Evolutionary conservation across 1,284 basidiomycete genomes (phyloP).

Genomic region (Leccinum angustisporum): DNA sequence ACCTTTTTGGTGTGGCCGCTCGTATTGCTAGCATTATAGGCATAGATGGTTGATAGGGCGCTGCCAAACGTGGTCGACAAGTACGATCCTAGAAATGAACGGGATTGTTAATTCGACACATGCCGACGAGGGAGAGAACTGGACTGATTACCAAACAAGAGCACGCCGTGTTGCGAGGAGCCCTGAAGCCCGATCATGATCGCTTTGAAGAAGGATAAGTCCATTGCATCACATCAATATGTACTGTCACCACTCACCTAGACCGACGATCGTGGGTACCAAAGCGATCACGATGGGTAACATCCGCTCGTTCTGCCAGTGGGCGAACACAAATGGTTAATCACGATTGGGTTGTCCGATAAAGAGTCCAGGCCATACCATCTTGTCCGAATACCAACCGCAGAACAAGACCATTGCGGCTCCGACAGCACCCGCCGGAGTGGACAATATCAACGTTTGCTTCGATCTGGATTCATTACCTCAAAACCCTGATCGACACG

Average conservation of each 20-base stretch:
- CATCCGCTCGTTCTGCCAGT: constrained; percentile 68
- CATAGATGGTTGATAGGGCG: constrained; percentile 60
- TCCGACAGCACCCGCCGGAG: constrained; percentile 54
- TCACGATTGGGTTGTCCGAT: background rate
- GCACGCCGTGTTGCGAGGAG: constrained; percentile 48
- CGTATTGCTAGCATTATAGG: constrained; percentile 67
- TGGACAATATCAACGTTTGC: constrained; percentile 61
- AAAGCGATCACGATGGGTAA: constrained; percentile 60
- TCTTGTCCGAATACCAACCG: constrained; percentile 66
- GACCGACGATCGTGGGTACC: constrained; percentile 61
- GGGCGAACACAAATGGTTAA: background rate
- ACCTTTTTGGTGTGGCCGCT: constrained; percentile 69
- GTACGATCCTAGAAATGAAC: constrained; percentile 43
- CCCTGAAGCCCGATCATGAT: constrained; percentile 60
- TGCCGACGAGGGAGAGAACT: background rate
- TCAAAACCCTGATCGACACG: background rate
- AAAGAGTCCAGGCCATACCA: constrained; percentile 34
- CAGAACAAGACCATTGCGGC: constrained; percentile 50
- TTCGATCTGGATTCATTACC: constrained; percentile 42
- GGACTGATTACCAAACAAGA: constrained; percentile 52
- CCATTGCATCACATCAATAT: background rate
- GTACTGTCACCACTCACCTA: constrained; percentile 35
- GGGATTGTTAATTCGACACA: background rate
- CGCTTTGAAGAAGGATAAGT: constrained; percentile 29
- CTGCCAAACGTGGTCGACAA: constrained; percentile 60